phyloP scores from a whole-genome alignment of 2,329 filamentous ascomycete species.

The Beauveria medogensis region DNA sequence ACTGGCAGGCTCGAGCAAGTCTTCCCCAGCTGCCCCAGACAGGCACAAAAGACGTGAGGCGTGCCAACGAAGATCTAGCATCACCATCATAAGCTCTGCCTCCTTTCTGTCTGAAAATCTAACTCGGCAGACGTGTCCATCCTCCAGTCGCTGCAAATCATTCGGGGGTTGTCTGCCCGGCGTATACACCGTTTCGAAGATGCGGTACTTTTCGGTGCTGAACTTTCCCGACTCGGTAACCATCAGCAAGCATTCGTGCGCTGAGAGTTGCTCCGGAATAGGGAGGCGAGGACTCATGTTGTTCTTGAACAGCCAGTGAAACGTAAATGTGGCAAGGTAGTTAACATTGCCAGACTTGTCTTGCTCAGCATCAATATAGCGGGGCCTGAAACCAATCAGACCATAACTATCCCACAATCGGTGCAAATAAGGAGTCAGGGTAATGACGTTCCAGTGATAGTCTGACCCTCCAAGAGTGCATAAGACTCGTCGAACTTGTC shows the following conservation, averaged over 20 bases:
- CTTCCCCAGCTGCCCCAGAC: neutral
- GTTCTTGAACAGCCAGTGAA: neutral
- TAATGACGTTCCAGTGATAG: neutral
- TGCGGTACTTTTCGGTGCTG: neutral
- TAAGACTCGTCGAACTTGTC: too few species aligned
- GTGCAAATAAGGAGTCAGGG: neutral
- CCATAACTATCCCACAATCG: neutral
- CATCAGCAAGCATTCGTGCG: neutral
- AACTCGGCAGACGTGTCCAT: neutral
- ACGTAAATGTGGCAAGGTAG: neutral
- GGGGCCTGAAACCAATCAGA: neutral
- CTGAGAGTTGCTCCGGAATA: neutral
- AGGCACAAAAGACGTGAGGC: neutral
- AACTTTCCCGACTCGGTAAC: neutral
- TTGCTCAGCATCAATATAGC: neutral
- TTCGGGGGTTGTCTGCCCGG: neutral
- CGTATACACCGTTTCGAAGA: neutral
- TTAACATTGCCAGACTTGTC: neutral
- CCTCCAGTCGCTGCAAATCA: neutral
- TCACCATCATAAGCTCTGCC: neutral
- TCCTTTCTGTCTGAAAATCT: rapidly evolving
- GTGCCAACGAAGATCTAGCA: neutral
- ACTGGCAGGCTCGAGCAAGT: neutral
- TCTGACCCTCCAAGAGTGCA: neutral
- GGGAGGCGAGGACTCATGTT: too few species aligned